Evolutionary conservation across 2,329 filamentous ascomycete genomes (phyloP).

Genomic region (Claviceps africana): DNA sequence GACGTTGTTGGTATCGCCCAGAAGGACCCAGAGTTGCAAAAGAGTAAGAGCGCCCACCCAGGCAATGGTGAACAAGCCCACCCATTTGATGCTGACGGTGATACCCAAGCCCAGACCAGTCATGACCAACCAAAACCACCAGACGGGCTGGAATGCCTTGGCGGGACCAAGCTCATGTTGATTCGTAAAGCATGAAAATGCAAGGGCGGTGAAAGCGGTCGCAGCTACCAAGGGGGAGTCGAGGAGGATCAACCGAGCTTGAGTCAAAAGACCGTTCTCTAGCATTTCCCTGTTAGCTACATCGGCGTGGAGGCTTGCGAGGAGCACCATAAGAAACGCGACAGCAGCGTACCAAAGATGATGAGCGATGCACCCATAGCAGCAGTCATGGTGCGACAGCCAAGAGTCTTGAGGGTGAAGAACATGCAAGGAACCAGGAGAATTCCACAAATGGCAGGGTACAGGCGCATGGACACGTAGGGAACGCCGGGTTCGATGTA

Average conservation of each 20-base stretch:
- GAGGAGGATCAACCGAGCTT: conserved; percentile 88
- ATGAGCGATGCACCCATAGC: conserved; percentile 72
- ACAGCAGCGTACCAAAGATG: conserved; percentile 61
- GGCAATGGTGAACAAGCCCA: conserved; percentile 94
- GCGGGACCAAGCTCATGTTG: conserved; percentile 86
- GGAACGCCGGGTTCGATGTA: conserved; percentile 89
- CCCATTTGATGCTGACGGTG: conserved; percentile 96
- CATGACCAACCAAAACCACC: conserved; percentile 95
- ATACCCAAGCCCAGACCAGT: conserved; percentile 80
- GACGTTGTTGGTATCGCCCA: conserved; percentile 78
- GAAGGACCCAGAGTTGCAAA: conserved; percentile 86
- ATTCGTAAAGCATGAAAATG: conserved; percentile 89
- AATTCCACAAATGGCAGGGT: conserved; percentile 81
- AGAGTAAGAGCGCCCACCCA: conserved; percentile 90
- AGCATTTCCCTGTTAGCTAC: conserved; percentile 14
- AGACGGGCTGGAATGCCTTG: conserved; percentile 75
- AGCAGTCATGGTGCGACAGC: conserved; percentile 77
- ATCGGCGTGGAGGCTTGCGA: not conserved
- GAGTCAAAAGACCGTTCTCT: conserved; percentile 94
- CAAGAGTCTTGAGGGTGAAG: conserved; percentile 78
- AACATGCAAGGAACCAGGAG: conserved; percentile 86
- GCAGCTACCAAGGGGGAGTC: conserved; percentile 90
- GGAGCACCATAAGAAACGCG: not conserved
- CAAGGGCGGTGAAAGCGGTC: conserved; percentile 78
- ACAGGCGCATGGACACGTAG: conserved; percentile 93